phyloP scores from a whole-genome alignment of 257 asterid species.

The Orobanche coerulescens region DNA sequence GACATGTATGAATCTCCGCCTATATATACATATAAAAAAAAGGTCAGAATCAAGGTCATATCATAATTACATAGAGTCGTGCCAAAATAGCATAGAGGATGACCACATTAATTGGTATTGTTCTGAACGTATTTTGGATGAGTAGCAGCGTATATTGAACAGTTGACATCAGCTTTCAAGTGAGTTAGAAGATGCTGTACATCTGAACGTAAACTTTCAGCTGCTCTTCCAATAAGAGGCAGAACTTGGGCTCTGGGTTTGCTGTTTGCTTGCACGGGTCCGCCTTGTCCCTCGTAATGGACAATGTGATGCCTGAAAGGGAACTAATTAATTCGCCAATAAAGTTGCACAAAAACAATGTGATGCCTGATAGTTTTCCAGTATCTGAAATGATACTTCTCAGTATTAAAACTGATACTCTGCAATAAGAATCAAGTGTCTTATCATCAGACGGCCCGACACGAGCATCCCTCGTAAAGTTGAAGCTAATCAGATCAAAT shows the following conservation, averaged over 20 bases:
- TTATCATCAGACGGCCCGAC: too few relatives aligned
- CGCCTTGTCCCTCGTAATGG: slow-evolving; percentile 94
- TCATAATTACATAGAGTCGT: not conserved
- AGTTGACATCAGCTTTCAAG: slow-evolving; percentile 60
- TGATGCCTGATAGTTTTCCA: too few relatives aligned
- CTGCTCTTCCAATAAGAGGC: slow-evolving; percentile 69
- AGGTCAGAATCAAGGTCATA: not conserved
- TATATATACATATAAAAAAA: too few relatives aligned
- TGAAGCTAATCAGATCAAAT: too few relatives aligned
- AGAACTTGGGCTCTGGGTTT: slow-evolving; percentile 75
- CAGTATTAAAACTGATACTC: too few relatives aligned
- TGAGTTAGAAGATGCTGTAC: slow-evolving; percentile 79
- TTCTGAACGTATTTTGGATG: slow-evolving; percentile 56
- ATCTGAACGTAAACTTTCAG: slow-evolving; percentile 78
- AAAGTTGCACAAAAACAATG: too few relatives aligned
- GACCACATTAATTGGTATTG: slow-evolving; percentile 16
- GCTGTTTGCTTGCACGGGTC: slow-evolving; percentile 82
- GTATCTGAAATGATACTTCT: too few relatives aligned
- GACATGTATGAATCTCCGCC: too few relatives aligned
- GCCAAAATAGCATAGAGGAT: not conserved
- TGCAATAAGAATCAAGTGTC: too few relatives aligned
- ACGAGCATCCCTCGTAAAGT: too few relatives aligned
- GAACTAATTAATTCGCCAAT: not conserved
- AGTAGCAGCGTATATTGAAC: slow-evolving; percentile 70
- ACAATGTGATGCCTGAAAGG: slow-evolving; percentile 66